Percentiles rank a stretch among this genome's conserved stretches.
phyloP scores from a whole-genome alignment of 345 rosid genomes.

The Eucalyptus paniculata region DNA sequence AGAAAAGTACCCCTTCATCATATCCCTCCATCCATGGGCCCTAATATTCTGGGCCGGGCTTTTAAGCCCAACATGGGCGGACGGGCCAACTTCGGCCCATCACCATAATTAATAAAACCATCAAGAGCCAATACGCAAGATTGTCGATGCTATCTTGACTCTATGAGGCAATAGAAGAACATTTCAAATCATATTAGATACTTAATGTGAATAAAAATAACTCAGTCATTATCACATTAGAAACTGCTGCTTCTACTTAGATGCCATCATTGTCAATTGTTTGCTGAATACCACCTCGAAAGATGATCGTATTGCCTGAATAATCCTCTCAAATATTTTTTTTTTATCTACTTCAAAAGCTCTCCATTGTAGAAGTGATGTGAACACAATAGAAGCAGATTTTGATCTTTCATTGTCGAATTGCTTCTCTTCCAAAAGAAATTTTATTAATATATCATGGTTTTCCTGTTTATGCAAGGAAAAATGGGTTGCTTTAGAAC shows the following conservation, averaged over 20 bases:
- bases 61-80: too few relatives aligned
- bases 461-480: constrained; percentile 41
- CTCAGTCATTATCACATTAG: not conserved
- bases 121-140: constrained; percentile 74
- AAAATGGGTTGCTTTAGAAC: not conserved
- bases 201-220: not conserved
- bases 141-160: constrained; percentile 73
- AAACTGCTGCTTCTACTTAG: not conserved
- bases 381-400: constrained; percentile 88
- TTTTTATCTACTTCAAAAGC: constrained; percentile 96
- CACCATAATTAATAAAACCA: too few relatives aligned
- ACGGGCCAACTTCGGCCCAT: too few relatives aligned
- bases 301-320: constrained; percentile 82
- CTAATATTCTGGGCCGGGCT: too few relatives aligned
- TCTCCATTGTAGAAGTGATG: constrained; percentile 95
- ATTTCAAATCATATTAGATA: not conserved
- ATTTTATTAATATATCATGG: constrained; percentile 79
- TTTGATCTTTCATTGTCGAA: constrained; percentile 75
- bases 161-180: not conserved
- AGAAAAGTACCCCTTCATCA: too few relatives aligned
- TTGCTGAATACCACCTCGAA: constrained; percentile 41
- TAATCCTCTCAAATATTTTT: constrained; percentile 82
- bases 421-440: constrained; percentile 80
- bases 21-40: too few relatives aligned
- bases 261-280: not conserved